Conservation (phyloP, 2,329 filamentous ascomycete genomes). For the Moelleriella libera region DNA sequence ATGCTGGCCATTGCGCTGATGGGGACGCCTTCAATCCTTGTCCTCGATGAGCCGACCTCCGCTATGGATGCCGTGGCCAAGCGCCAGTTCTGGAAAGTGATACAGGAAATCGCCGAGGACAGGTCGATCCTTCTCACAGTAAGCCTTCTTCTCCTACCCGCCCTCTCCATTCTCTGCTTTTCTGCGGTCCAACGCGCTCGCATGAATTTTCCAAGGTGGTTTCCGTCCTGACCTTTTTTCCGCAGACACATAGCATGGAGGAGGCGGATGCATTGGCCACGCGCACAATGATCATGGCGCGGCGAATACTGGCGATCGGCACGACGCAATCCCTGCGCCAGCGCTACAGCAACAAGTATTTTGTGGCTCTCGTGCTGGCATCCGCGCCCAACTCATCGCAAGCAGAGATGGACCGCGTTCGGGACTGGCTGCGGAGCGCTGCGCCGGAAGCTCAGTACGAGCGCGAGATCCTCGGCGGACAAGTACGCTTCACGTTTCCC, state of each 20-base stretch:
- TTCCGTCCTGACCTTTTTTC: neutral
- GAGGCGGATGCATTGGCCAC: slow-evolving; percentile 74
- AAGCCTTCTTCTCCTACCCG: neutral
- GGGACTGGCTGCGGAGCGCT: slow-evolving; percentile 34
- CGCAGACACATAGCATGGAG: slow-evolving; percentile 72
- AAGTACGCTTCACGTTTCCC: slow-evolving; percentile 26
- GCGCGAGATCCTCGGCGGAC: slow-evolving; percentile 46
- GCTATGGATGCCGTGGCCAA: slow-evolving; percentile 81
- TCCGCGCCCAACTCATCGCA: slow-evolving; percentile 41
- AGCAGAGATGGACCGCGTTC: slow-evolving; percentile 40
- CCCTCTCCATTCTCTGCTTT: too few relatives aligned
- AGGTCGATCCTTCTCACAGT: slow-evolving; percentile 61
- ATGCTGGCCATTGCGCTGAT: slow-evolving; percentile 74
- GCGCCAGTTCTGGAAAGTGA: slow-evolving; percentile 73
- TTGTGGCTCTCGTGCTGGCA: slow-evolving; percentile 46
- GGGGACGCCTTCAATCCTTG: slow-evolving; percentile 67
- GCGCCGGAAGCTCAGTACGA: slow-evolving; percentile 43
- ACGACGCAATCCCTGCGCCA: slow-evolving; percentile 42
- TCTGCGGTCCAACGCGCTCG: neutral
- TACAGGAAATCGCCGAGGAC: slow-evolving; percentile 55
- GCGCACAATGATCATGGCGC: slow-evolving; percentile 33
- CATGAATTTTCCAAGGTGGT: neutral
- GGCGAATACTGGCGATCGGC: slow-evolving; percentile 42
- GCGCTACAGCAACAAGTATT: slow-evolving; percentile 46
- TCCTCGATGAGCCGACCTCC: slow-evolving; percentile 72